A percentile compares a stretch with the other conserved stretches of the same genome.
Evolutionary conservation across 2,329 filamentous ascomycete species (phyloP).

Genomic region (Apiospora koreana): DNA sequence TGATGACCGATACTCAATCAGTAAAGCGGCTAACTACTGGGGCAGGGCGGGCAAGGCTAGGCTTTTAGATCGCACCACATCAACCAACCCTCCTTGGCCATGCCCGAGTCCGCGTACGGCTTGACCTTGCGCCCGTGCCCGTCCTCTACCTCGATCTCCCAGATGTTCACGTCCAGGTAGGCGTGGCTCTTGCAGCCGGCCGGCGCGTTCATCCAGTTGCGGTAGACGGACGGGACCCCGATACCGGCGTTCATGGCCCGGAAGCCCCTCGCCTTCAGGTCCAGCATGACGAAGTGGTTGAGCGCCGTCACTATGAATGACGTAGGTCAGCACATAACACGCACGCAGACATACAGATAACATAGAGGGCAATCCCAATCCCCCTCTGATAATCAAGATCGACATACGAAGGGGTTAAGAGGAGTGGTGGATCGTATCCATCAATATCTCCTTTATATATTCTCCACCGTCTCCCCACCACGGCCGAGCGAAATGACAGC

Average conservation of each 20-base stretch:
- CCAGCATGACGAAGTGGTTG: constrained; percentile 25
- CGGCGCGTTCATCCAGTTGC: constrained; percentile 14
- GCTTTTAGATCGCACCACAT: constrained; percentile 12
- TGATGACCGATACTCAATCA: not conserved
- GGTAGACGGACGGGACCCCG: constrained; percentile 10
- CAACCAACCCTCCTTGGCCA: constrained; percentile 12
- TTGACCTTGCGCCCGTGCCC: not conserved
- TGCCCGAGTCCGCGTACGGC: constrained; percentile 8
- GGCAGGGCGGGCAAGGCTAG: not conserved
- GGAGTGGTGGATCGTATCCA: not conserved
- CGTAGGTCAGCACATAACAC: not conserved
- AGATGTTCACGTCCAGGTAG: not conserved
- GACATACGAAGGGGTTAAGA: not conserved
- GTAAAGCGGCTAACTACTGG: not conserved
- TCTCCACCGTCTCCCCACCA: not conserved
- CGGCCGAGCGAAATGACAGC: not conserved
- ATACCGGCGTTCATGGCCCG: constrained; percentile 18
- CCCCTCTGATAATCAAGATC: not conserved
- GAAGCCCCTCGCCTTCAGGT: constrained; percentile 24
- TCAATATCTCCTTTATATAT: not conserved
- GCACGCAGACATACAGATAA: not conserved
- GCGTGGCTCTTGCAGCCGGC: constrained; percentile 9
- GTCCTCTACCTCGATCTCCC: constrained; percentile 15
- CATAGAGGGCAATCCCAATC: not conserved
- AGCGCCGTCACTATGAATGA: constrained; percentile 19